phyloP scores from a whole-genome alignment of 2,329 filamentous ascomycete species.

The Graphium sp. region DNA sequence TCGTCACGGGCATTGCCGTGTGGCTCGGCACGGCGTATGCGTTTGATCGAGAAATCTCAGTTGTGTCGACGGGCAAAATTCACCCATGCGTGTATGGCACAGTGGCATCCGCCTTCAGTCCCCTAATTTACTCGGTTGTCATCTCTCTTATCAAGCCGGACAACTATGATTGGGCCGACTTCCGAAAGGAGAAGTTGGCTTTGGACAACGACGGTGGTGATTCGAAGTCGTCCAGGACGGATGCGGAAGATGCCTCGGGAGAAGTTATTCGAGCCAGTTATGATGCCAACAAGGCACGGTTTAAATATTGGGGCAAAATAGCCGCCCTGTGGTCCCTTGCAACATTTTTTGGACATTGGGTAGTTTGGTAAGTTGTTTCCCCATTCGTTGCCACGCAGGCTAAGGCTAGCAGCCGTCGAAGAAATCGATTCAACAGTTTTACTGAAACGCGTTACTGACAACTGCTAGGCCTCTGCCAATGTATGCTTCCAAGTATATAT shows the following conservation, averaged over 20 bases:
- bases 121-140: slow-evolving; percentile 22
- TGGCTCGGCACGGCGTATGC: slow-evolving; percentile 31
- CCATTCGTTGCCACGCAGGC: background rate
- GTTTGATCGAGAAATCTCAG: slow-evolving; percentile 26
- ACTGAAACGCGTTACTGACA: too few species aligned
- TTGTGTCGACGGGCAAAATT: slow-evolving; percentile 27
- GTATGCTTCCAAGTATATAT: slow-evolving; percentile 32
- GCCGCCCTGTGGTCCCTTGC: slow-evolving; percentile 26
- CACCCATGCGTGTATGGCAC: slow-evolving; percentile 36
- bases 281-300: slow-evolving; percentile 13
- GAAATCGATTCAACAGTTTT: too few species aligned
- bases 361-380: slow-evolving; percentile 22
- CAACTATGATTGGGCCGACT: slow-evolving; percentile 20
- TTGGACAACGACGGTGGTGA: slow-evolving; percentile 13
- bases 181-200: slow-evolving; percentile 20
- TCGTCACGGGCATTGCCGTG: slow-evolving; percentile 30
- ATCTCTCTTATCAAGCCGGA: slow-evolving; percentile 27
- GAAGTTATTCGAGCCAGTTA: too few species aligned
- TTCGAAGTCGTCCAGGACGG: slow-evolving; percentile 8
- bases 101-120: slow-evolving; percentile 25
- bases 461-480: slow-evolving; percentile 26
- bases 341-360: slow-evolving; percentile 34
- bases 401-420: too few species aligned
- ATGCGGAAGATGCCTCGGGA: slow-evolving; percentile 9
- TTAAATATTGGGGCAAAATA: slow-evolving; percentile 28